A percentile compares a stretch with the other conserved stretches of the same genome.
Evolutionary conservation across 805 yeast genomes (phyloP).

Genomic region (Scheffersomyces amazonensis): DNA sequence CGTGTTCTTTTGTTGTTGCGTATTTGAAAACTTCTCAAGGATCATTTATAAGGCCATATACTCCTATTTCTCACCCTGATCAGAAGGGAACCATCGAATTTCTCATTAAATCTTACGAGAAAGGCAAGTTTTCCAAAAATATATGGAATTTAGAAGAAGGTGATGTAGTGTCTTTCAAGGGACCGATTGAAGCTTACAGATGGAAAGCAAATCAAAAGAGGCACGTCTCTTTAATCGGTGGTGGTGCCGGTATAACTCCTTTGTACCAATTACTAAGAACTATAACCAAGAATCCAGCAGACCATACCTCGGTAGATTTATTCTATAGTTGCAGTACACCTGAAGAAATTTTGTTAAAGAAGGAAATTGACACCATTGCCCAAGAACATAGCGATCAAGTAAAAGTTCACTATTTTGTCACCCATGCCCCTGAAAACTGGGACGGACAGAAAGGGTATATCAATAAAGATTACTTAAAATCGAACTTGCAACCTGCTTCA

Average conservation of each 20-base stretch:
- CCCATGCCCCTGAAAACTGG: constrained; percentile 74
- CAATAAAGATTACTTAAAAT: constrained; percentile 65
- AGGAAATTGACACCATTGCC: constrained; percentile 69
- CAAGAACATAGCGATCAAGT: constrained; percentile 54
- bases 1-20: constrained; percentile 75
- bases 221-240: constrained; percentile 83
- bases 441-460: constrained; percentile 73
- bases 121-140: constrained; percentile 75
- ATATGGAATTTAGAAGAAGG: constrained; percentile 72
- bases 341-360: constrained; percentile 73
- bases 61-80: constrained; percentile 80
- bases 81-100: constrained; percentile 79
- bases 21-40: constrained; percentile 44
- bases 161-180: constrained; percentile 70
- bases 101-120: constrained; percentile 77
- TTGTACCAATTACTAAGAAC: constrained; percentile 89
- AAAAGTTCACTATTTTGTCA: constrained; percentile 67
- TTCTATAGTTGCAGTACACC: constrained; percentile 76
- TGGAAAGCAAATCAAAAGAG: constrained; percentile 74
- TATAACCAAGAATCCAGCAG: constrained; percentile 69
- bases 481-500: constrained; percentile 57
- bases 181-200: constrained; percentile 85
- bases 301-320: constrained; percentile 68
- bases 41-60: constrained; percentile 80
- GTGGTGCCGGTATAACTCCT: constrained; percentile 94